A percentile compares a stretch with the other conserved stretches of the same genome.
These are phyloP conservation scores for Pyrenula aspistea DNA, from an alignment of 495 filamentous ascomycete species.

Conservation along the genomic window DNA sequence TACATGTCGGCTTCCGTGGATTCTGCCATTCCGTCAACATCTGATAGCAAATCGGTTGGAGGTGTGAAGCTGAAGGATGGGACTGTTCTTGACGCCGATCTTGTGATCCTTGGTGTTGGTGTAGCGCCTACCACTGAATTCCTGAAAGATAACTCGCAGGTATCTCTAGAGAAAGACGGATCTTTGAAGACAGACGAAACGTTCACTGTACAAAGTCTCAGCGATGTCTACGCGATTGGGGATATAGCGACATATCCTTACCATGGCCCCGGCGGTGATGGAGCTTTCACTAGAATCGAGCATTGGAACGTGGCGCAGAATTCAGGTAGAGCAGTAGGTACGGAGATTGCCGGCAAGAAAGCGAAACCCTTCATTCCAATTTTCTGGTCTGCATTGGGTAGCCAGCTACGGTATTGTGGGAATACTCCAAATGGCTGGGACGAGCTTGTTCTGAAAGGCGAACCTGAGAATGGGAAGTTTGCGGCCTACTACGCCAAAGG, in stretches of 20 bases:
- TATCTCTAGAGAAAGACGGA: slow-evolving; percentile 66
- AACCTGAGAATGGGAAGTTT: slow-evolving; percentile 72
- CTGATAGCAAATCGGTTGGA: slow-evolving; percentile 58
- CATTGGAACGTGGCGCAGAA: slow-evolving; percentile 99
- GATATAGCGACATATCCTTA: slow-evolving; percentile 96
- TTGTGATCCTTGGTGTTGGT: slow-evolving; percentile 85
- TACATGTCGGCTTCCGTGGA: slow-evolving; percentile 68
- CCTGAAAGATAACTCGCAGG: slow-evolving; percentile 55
- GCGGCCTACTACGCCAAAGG: slow-evolving; percentile 81
- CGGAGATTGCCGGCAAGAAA: slow-evolving; percentile 49
- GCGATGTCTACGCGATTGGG: slow-evolving; percentile 84
- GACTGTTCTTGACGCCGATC: slow-evolving; percentile 68
- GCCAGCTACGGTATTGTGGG: slow-evolving; percentile 85
- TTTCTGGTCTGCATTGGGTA: slow-evolving; percentile 89
- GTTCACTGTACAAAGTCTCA: slow-evolving; percentile 60
- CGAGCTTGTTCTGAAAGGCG: slow-evolving; percentile 64
- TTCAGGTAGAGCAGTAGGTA: slow-evolving; percentile 63
- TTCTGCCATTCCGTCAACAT: slow-evolving; percentile 58
- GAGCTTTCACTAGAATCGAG: slow-evolving; percentile 64
- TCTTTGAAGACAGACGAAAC: slow-evolving; percentile 65
- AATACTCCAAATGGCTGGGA: slow-evolving; percentile 74
- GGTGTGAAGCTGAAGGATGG: slow-evolving; percentile 79
- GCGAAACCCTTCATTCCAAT: slow-evolving; percentile 76
- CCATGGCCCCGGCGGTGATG: slow-evolving; percentile 72
- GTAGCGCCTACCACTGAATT: slow-evolving; percentile 79